Percentiles rank a stretch among this genome's conserved stretches.
Evolutionary conservation across 129 eudicot genomes (phyloP).

Genomic region (Centrapalus pauciflorus): DNA sequence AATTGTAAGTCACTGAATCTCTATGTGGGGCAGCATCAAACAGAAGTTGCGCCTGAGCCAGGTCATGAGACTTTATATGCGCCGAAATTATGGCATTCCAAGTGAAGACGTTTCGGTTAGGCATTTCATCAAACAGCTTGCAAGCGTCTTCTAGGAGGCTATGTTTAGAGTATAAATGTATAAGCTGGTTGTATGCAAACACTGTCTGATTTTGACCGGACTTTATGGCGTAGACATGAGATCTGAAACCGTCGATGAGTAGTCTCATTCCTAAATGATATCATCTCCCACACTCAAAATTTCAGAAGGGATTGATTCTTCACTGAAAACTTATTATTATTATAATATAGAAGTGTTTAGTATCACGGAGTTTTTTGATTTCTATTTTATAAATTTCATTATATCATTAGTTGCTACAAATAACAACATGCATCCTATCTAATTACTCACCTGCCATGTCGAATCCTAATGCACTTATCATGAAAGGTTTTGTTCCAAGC

Average conservation of each 20-base stretch:
- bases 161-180: slow-evolving; percentile 50
- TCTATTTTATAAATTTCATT: no score
- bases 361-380: no score
- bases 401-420: background rate
- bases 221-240: slow-evolving; percentile 46
- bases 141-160: slow-evolving; percentile 40
- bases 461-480: slow-evolving; percentile 84
- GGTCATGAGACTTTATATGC: slow-evolving; percentile 41
- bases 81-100: slow-evolving; percentile 87
- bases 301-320: background rate
- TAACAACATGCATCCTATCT: background rate
- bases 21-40: slow-evolving; percentile 52
- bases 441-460: slow-evolving; percentile 74
- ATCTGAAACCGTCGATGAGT: slow-evolving; percentile 37
- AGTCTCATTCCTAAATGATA: slow-evolving; percentile 30
- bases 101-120: slow-evolving; percentile 70
- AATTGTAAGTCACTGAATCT: slow-evolving; percentile 80
- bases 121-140: slow-evolving; percentile 92
- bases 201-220: slow-evolving; percentile 34
- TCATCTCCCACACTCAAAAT: background rate
- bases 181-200: slow-evolving; percentile 53
- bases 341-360: no score
- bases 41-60: slow-evolving; percentile 36
- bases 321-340: no score
- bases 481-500: slow-evolving; percentile 74